Percentiles rank a stretch among this genome's conserved stretches.
Evolutionary conservation across 768 basidiomycete genomes (phyloP).

Genomic region (Melanogaster broomeanus): DNA sequence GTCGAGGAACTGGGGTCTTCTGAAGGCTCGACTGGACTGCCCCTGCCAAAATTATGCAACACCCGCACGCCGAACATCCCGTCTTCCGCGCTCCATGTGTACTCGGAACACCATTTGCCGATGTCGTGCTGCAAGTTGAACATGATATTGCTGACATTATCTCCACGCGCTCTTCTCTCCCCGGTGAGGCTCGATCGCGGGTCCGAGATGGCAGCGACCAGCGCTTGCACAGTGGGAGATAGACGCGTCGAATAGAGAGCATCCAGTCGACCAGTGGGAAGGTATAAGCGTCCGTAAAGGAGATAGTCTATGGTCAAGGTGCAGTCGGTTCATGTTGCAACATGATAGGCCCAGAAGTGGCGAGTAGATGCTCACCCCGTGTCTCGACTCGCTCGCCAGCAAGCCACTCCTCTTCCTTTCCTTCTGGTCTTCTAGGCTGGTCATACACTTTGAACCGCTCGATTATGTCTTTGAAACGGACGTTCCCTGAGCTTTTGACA

Average conservation of each 20-base stretch:
- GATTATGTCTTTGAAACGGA: constrained; percentile 85
- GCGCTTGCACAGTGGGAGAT: constrained; percentile 74
- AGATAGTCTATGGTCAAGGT: constrained; percentile 70
- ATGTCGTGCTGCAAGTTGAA: constrained; percentile 89
- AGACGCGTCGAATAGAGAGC: constrained; percentile 86
- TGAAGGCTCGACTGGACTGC: constrained; percentile 37
- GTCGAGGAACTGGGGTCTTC: constrained; percentile 30
- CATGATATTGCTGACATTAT: constrained; percentile 69
- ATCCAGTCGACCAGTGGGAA: constrained; percentile 86
- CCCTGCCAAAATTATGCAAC: constrained; percentile 90
- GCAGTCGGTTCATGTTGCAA: constrained; percentile 23
- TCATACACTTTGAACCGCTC: constrained; percentile 87
- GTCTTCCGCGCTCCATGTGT: constrained; percentile 92
- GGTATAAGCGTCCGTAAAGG: constrained; percentile 87
- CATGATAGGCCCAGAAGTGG: neutral
- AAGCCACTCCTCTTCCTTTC: constrained; percentile 77
- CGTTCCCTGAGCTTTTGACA: constrained; percentile 65
- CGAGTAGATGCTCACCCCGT: constrained; percentile 54
- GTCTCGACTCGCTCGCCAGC: constrained; percentile 77
- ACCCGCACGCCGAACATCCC: constrained; percentile 89
- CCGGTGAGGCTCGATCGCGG: constrained; percentile 53
- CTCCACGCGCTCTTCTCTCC: constrained; percentile 41
- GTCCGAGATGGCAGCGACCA: constrained; percentile 86
- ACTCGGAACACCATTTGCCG: constrained; percentile 92
- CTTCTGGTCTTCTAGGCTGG: constrained; percentile 77